Conservation (phyloP, 352 stramenopile genomes). For the Pythium monospermum region DNA sequence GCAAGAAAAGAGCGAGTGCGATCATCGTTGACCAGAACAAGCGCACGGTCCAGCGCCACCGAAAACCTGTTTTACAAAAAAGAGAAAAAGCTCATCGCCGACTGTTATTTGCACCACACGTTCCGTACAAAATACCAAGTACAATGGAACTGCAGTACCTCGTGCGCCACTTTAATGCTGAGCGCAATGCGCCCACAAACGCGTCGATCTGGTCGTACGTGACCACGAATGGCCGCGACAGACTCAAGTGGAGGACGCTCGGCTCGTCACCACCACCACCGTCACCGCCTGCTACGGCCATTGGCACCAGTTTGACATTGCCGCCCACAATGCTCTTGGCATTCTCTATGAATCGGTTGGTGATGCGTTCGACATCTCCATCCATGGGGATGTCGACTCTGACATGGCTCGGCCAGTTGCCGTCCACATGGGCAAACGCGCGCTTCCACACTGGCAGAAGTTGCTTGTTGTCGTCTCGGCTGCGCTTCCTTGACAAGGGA, state of each 20-base stretch:
- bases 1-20: conserved; percentile 71
- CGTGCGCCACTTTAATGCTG: conserved; percentile 65
- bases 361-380: conserved; percentile 23
- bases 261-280: conserved; percentile 34
- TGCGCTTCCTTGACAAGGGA: conserved; percentile 27
- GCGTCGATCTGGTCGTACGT: conserved; percentile 57
- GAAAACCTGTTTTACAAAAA: conserved; percentile 28
- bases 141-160: too few relatives aligned
- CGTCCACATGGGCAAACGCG: conserved; percentile 67
- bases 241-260: conserved; percentile 50
- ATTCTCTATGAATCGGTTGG: conserved; percentile 23
- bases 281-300: not conserved
- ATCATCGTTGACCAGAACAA: conserved; percentile 71
- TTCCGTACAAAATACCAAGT: too few relatives aligned
- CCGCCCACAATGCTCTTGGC: conserved; percentile 27
- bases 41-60: conserved; percentile 29
- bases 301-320: conserved; percentile 4
- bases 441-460: conserved; percentile 47
- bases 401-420: conserved; percentile 81
- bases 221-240: conserved; percentile 75
- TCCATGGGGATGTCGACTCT: conserved; percentile 36
- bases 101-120: too few relatives aligned
- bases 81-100: not conserved
- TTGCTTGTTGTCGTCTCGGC: conserved; percentile 22
- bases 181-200: conserved; percentile 61